phyloP scores from a whole-genome alignment of 2,329 filamentous ascomycete genomes.

The Zopfia rhizophila region DNA sequence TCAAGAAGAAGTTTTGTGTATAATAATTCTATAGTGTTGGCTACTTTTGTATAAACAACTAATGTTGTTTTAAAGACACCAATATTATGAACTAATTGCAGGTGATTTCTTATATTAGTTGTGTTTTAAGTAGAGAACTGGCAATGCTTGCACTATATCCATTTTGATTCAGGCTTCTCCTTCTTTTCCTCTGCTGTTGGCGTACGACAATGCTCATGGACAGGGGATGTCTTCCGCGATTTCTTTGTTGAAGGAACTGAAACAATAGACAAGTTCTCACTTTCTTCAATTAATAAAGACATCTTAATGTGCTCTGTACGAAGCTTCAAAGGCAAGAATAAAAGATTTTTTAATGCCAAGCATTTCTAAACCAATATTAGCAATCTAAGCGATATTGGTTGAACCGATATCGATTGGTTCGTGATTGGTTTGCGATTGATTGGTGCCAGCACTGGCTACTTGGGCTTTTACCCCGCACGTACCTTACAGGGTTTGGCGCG shows the following conservation, averaged over 20 bases:
- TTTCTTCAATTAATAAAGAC: no score
- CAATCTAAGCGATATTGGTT: no score
- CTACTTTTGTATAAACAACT: no score
- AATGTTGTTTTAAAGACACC: no score
- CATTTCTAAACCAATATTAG: background rate
- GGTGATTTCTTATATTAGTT: constrained; percentile 1
- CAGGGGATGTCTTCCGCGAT: background rate
- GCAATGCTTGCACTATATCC: constrained; percentile 2
- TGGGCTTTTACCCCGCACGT: no score
- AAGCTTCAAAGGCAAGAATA: background rate
- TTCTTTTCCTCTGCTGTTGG: constrained; percentile 1
- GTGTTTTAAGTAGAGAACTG: background rate
- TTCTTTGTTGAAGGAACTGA: no score
- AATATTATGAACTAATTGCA: background rate
- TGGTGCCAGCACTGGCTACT: no score
- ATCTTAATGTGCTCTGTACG: background rate
- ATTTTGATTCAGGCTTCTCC: constrained; percentile 2
- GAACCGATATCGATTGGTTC: no score
- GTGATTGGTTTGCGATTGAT: no score
- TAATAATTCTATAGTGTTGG: background rate
- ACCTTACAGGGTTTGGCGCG: no score
- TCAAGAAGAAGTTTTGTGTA: constrained; percentile 1
- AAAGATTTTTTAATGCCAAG: constrained; percentile 1
- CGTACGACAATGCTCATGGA: background rate
- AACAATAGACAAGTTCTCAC: no score